Percentiles rank a stretch among this genome's conserved stretches.
Evolutionary conservation across 176 grass and related monocot genomes (phyloP).

Genomic region (Typha latifolia): DNA sequence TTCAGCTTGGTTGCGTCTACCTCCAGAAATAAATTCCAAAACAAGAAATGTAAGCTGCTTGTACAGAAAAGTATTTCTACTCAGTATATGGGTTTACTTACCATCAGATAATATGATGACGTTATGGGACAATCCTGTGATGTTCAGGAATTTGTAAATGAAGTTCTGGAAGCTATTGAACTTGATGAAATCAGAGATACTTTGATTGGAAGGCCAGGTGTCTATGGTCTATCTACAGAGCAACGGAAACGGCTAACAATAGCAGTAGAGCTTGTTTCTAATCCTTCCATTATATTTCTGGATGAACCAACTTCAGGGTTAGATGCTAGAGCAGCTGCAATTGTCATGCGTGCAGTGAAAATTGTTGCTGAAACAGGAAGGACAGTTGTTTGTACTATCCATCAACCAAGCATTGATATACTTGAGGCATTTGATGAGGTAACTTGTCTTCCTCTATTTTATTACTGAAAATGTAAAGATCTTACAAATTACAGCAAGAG

Average conservation of each 20-base stretch:
- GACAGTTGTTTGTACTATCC: constrained; percentile 75
- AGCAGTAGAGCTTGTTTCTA: constrained; percentile 68
- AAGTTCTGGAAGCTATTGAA: constrained; percentile 78
- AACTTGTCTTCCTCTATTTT: background rate
- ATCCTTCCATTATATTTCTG: constrained; percentile 73
- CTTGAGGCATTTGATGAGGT: constrained; percentile 84
- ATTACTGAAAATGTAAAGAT: too few species aligned
- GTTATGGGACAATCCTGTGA: background rate
- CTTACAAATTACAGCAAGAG: too few species aligned
- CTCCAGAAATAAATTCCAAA: constrained; percentile 41
- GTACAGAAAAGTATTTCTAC: background rate
- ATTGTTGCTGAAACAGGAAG: constrained; percentile 63
- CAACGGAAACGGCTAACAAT: constrained; percentile 64
- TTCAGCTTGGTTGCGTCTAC: constrained; percentile 68
- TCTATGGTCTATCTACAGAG: constrained; percentile 55
- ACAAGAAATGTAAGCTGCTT: constrained; percentile 41
- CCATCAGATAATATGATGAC: background rate
- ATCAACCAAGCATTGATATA: constrained; percentile 69
- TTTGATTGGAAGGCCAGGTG: constrained; percentile 48
- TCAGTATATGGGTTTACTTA: background rate
- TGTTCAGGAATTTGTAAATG: constrained; percentile 55
- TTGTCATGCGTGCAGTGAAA: constrained; percentile 70
- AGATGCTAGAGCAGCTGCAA: constrained; percentile 57
- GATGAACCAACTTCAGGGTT: constrained; percentile 74
- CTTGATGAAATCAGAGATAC: constrained; percentile 55